Evolutionary conservation across 371 early-diverging fungal species (phyloP), one percentile per base, ranked within the genome.

Genomic region (Mucor irregularis): DNA sequence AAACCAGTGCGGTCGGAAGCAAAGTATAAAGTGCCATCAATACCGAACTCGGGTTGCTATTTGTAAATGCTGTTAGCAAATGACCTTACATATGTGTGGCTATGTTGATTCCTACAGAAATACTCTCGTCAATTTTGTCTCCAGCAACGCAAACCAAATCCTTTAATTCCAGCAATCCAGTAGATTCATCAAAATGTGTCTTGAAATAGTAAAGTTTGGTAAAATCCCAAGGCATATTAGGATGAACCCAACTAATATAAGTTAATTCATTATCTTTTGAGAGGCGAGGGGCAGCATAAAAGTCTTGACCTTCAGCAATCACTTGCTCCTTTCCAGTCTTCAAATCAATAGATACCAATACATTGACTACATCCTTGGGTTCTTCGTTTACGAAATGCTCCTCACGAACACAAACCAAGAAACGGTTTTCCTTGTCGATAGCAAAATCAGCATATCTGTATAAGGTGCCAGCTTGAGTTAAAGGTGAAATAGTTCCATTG

Each of bases 211-310:
- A 71, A n/a, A 89, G 64, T 43, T 74, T 69, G 1, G 91, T 88
- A 46, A 69, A 81, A 53, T 90, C 88, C 91, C 91, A 91, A 29
- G 85, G 87, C 91, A 91, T 91, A 59, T 84, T 82, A 4, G 88
- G 88, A 34, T 89, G 88, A 42, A 76, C 61, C 90, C 90, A 91
- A 8, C 83, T 70, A 30, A 83, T 69, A 66, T 81, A 91, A 3
- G 82, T 81, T 42, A 90, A 51, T n/a, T 69, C 57, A 14, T 50
- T 54, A 31, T 71, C 56, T 19, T 68, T 66, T 49, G 74, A 71
- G 62, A 83, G 68, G 29, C 89, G 69, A 42, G 90, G 83, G 26
- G 69, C 38, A 0, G 85, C 53, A 53, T 89, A 90, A 65, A 91
- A 91, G 49, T 90, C 90, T 5, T 72, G 52, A 1, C 84, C 85